A percentile compares a stretch with the other conserved stretches of the same genome.
Conservation (phyloP, 2,329 filamentous ascomycete genomes). For the Aspergillus sp. region DNA sequence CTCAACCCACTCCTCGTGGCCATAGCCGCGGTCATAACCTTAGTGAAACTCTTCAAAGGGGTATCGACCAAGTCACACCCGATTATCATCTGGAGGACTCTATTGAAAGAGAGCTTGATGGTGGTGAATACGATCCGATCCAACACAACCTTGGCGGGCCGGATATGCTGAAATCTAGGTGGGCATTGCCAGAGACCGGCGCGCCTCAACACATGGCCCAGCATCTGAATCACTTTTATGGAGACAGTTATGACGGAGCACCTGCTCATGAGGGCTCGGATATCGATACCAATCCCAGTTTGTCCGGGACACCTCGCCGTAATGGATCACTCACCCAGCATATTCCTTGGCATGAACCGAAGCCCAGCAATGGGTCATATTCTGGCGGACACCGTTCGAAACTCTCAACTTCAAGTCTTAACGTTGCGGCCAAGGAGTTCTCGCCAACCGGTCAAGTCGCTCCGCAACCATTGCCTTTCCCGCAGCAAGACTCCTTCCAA, state of each 20-base stretch:
- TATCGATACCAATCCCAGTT: slow-evolving; percentile 72
- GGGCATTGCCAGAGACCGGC: slow-evolving; percentile 36
- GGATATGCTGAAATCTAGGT: slow-evolving; percentile 35
- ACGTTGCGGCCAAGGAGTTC: slow-evolving; percentile 87
- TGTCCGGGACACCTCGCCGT: slow-evolving; percentile 61
- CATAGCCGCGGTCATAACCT: slow-evolving; percentile 65
- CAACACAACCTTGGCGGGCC: slow-evolving; percentile 24
- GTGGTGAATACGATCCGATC: slow-evolving; percentile 60
- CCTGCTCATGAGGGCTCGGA: slow-evolving; percentile 58
- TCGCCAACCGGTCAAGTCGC: slow-evolving; percentile 58
- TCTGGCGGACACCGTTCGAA: slow-evolving; percentile 64
- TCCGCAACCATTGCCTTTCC: slow-evolving; percentile 46
- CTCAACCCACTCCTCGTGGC: slow-evolving; percentile 60
- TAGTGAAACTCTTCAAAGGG: slow-evolving; percentile 75
- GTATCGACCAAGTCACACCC: slow-evolving; percentile 65
- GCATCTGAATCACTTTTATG: slow-evolving; percentile 36
- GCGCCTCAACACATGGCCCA: slow-evolving; percentile 25
- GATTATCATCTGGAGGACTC: slow-evolving; percentile 83
- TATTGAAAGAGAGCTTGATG: slow-evolving; percentile 74
- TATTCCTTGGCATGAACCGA: slow-evolving; percentile 34
- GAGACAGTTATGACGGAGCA: slow-evolving; percentile 31
- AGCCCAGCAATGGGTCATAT: slow-evolving; percentile 34
- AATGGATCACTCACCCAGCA: slow-evolving; percentile 29
- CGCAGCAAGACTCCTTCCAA: slow-evolving; percentile 43
- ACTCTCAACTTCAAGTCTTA: slow-evolving; percentile 73